These are phyloP conservation scores for Clavariopsis aquatica DNA, from an alignment of 495 filamentous ascomycete genomes.

Conservation along the genomic window DNA sequence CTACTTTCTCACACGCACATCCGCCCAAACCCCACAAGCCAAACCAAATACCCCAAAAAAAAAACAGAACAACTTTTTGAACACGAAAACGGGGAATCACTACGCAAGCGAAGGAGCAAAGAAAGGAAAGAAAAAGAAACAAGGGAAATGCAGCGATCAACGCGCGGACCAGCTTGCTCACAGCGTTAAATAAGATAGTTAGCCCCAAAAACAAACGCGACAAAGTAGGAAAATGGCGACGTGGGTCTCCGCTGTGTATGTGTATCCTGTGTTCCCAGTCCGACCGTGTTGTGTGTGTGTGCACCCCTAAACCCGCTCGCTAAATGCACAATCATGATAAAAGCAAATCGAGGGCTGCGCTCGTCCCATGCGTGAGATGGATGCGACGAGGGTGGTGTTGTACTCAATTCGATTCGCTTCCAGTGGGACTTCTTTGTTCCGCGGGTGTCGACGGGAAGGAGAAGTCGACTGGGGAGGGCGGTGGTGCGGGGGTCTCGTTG, in stretches of 20 bases:
- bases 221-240: background rate
- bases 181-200: background rate
- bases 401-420: constrained; percentile 28
- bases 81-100: constrained; percentile 22
- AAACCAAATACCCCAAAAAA: constrained; percentile 7
- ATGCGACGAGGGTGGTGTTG: background rate
- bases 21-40: background rate
- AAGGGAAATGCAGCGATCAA: constrained; percentile 30
- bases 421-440: constrained; percentile 26
- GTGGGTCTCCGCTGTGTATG: background rate
- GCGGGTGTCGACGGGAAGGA: constrained; percentile 32
- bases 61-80: constrained; percentile 1
- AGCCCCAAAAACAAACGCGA: background rate
- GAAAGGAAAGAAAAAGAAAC: constrained; percentile 4
- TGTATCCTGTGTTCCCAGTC: constrained; percentile 9
- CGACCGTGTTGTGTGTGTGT: background rate
- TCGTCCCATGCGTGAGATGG: background rate
- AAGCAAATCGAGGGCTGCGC: constrained; percentile 16
- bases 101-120: no score
- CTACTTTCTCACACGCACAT: background rate
- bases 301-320: constrained; percentile 19
- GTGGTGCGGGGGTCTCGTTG: constrained; percentile 39
- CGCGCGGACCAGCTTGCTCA: constrained; percentile 7
- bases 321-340: constrained; percentile 37
- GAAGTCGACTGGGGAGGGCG: constrained; percentile 42